Base-by-base conservation (phyloP, 257 asterid species). In the Scutellaria minor region DNA sequence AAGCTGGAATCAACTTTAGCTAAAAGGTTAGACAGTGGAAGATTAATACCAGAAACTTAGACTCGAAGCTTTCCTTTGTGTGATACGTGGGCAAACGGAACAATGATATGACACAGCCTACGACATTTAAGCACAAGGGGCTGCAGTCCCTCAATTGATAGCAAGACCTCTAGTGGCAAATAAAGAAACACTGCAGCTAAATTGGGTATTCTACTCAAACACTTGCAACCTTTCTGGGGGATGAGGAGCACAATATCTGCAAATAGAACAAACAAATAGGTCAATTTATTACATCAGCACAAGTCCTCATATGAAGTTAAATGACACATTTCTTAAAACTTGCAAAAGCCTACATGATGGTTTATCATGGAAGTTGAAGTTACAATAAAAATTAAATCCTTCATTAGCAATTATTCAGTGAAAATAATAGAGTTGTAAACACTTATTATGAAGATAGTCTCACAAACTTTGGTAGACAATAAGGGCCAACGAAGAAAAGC, bases 221-320 rank as follows among this genome's bases (percentile, higher is more conserved):
- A 24, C 46, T 22, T 53, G 41, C 39, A 46, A 71, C 12, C 31
- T 64, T 45, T 68, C 35, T 27, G 57, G 75, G 8, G 42, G 71
- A 39, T 6, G 60, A 66, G 39, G 45, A 64, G 55, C 53, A 78
- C 56, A 74, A 59, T 54, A 73, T 76, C 82, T 81, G 81, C 63
- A 5, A 56, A 76, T 10, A 77, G 66, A 65, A 65, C 50, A 27
- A 54, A 35, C 18, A 72, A 56, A 59, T 12, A 48, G 52, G 69
- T 54, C 68, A 75, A 10, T 45, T n/a, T 35, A 22, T 68, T 68
- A 45, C 77, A 55, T 45, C 61, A 51, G 51, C 9, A 60, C 3
- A 76, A 45, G 42, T 46, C 64, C 10, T 24, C 13, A n/a, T 44
- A 42, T 48, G 59, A 66, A 18, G 56, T 45, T 12, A 60, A 15